Evolutionary conservation across 257 asterid species (phyloP).

Genomic region (Ballota nigra): DNA sequence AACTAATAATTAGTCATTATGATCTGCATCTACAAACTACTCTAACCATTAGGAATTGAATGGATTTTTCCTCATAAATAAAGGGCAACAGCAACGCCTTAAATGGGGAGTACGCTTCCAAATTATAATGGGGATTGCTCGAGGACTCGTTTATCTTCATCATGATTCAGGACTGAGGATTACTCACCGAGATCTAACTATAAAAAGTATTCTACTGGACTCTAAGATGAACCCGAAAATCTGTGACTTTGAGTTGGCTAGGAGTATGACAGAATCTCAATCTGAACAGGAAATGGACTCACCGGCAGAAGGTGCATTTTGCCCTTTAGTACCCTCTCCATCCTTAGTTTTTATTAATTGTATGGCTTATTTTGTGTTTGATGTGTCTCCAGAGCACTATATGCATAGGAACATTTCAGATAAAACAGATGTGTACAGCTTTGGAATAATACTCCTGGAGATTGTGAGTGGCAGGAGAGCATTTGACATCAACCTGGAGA

Average conservation of each 20-base stretch:
- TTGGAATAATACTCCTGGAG: conserved; percentile 1
- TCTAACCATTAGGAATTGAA: no score
- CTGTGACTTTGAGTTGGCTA: neutral
- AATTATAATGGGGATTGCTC: no score
- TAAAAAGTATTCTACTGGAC: no score
- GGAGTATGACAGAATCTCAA: neutral
- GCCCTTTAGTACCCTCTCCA: no score
- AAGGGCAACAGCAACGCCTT: no score
- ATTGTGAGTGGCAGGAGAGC: neutral
- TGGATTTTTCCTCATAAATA: no score
- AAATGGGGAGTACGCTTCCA: no score
- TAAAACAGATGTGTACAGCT: conserved; percentile 19
- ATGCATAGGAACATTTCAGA: neutral
- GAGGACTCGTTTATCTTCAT: no score
- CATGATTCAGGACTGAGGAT: no score
- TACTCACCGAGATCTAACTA: no score
- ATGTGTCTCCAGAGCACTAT: conserved; percentile 21
- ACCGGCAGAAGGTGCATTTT: neutral
- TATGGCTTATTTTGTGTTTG: neutral
- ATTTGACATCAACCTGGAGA: neutral
- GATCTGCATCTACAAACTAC: no score
- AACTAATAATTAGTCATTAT: no score
- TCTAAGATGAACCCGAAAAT: conserved; percentile 35
- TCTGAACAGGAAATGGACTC: neutral
- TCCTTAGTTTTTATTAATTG: neutral